Evolutionary conservation across 257 asterid genomes (phyloP).

Genomic region (Penstemon davidsonii): DNA sequence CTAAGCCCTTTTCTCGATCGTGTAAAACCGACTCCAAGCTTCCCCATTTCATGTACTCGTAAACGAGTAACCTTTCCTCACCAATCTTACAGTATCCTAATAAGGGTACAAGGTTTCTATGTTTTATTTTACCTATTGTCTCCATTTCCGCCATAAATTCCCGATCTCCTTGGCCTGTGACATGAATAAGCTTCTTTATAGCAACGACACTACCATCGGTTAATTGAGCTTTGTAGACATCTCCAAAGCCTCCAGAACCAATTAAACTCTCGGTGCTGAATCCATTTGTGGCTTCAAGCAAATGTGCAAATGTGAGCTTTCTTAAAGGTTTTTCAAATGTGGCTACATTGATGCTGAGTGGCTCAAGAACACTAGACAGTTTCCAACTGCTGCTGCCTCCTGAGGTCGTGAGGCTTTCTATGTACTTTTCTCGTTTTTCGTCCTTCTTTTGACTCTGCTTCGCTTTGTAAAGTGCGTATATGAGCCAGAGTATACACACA

Average conservation of each 20-base stretch:
- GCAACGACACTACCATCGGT: conserved; percentile 78
- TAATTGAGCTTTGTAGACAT: conserved; percentile 84
- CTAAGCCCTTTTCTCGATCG: conserved; percentile 40
- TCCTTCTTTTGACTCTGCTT: conserved; percentile 46
- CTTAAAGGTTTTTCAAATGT: conserved; percentile 86
- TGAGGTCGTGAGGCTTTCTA: conserved; percentile 89
- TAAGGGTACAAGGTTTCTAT: conserved; percentile 81
- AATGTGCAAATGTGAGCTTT: conserved; percentile 83
- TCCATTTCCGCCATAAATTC: conserved; percentile 99
- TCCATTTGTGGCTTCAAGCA: conserved; percentile 91
- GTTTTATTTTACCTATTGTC: conserved; percentile 91
- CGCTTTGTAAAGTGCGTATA: conserved; percentile 58
- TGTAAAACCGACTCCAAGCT: conserved; percentile 84
- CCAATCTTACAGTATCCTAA: conserved; percentile 88
- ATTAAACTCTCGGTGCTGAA: conserved; percentile 76
- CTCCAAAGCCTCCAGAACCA: conserved; percentile 98
- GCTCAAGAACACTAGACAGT: conserved; percentile 80
- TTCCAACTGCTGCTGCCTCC: conserved; percentile 93
- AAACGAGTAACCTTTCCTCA: conserved; percentile 86
- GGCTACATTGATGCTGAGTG: conserved; percentile 87
- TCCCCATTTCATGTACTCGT: conserved; percentile 93
- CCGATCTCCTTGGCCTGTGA: conserved; percentile 88
- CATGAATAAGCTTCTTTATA: conserved; percentile 81
- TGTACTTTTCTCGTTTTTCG: conserved; percentile 70
- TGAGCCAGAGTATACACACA: conserved; percentile 49